Percentiles rank a stretch among this genome's conserved stretches.
phyloP scores from a whole-genome alignment of 495 filamentous ascomycete genomes.

The Sporormia fimetaria region DNA sequence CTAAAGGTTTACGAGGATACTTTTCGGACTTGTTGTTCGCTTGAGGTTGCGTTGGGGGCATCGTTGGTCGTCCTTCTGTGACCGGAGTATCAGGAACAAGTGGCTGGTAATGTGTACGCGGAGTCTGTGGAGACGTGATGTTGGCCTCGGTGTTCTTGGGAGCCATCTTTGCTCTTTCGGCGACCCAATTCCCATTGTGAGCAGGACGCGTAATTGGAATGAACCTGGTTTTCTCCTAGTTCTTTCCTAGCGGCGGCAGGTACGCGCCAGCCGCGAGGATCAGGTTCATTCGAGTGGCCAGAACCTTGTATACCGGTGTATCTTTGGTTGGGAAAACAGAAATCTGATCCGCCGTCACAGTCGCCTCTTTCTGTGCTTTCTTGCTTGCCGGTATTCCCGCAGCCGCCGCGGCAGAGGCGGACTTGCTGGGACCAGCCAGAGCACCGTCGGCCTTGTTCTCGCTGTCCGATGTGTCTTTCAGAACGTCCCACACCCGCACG shows the following conservation, averaged over 20 bases:
- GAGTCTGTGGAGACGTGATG: no score
- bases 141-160: no score
- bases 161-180: no score
- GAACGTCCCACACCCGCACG: conserved; percentile 76
- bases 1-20: no score
- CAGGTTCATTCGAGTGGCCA: conserved; percentile 87
- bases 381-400: conserved; percentile 38
- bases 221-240: no score
- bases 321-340: conserved; percentile 91
- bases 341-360: conserved; percentile 86
- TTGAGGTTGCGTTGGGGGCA: no score
- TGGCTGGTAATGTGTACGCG: no score
- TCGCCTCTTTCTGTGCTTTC: conserved; percentile 82
- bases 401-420: conserved; percentile 13
- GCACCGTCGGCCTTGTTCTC: conserved; percentile 11
- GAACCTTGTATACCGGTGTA: conserved; percentile 83
- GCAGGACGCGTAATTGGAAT: no score
- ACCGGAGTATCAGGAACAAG: no score
- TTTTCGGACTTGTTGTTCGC: no score
- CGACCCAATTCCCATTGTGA: no score
- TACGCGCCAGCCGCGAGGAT: conserved; percentile 81
- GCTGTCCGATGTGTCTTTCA: conserved; percentile 22
- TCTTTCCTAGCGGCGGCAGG: conserved; percentile 45
- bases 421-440: conserved; percentile 39
- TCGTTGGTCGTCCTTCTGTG: no score